These are phyloP conservation scores for Cladophialophora chaetospira DNA, from an alignment of 2,329 filamentous ascomycete species.

Conservation along the genomic window DNA sequence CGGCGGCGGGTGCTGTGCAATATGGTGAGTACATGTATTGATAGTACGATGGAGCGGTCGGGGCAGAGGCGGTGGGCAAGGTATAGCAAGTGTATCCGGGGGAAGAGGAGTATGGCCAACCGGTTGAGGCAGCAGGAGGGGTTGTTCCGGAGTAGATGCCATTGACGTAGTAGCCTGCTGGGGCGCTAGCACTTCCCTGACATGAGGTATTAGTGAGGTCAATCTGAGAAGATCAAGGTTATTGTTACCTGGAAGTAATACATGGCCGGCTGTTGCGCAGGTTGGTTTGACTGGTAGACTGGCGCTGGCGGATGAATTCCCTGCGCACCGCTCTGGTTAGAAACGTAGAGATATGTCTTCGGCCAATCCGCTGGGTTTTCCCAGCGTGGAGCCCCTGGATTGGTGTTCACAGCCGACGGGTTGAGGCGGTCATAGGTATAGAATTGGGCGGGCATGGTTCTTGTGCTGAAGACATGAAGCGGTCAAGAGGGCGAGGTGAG, in stretches of 20 bases:
- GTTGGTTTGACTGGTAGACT: constrained; percentile 29
- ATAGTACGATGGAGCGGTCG: constrained; percentile 13
- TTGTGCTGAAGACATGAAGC: constrained; percentile 9
- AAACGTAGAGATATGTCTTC: constrained; percentile 29
- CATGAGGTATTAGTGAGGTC: constrained; percentile 15
- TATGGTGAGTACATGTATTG: constrained; percentile 29
- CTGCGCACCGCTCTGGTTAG: constrained; percentile 29
- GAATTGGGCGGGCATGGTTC: constrained; percentile 22
- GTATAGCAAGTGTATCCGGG: constrained; percentile 29
- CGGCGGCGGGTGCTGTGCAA: constrained; percentile 23
- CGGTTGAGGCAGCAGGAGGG: constrained; percentile 24
- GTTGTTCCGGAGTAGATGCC: constrained; percentile 27
- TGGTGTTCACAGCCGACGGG: constrained; percentile 25
- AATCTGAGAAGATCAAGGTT: neutral
- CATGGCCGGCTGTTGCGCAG: constrained; percentile 24
- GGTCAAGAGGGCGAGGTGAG: constrained; percentile 1
- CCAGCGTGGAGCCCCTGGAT: constrained; percentile 15
- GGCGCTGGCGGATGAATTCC: constrained; percentile 33
- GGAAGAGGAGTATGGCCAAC: constrained; percentile 32
- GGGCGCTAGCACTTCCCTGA: constrained; percentile 24
- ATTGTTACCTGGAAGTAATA: constrained; percentile 29
- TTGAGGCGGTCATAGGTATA: constrained; percentile 29
- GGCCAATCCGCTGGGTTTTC: constrained; percentile 31
- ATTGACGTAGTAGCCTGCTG: constrained; percentile 31
- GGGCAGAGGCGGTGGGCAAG: constrained; percentile 22